Evolutionary conservation across 345 rosid genomes (phyloP).

Genomic region (Eucalyptus curtisii): DNA sequence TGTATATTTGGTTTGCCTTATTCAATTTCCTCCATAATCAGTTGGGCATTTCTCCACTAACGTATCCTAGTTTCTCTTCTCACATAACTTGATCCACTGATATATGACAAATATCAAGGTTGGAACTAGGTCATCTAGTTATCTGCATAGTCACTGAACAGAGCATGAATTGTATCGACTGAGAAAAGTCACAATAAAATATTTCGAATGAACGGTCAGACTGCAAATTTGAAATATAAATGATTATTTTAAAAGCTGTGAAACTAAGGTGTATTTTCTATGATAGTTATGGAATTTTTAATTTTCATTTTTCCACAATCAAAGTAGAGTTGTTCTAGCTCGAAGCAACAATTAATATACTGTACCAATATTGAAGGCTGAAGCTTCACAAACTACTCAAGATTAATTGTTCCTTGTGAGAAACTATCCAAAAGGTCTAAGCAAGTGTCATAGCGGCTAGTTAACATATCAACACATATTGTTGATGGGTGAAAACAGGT

Average conservation of each 20-base stretch:
- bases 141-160: not conserved
- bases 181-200: not conserved
- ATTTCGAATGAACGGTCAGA: not conserved
- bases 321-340: not conserved
- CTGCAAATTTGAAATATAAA: not conserved
- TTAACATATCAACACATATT: too few species aligned
- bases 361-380: not conserved
- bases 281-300: not conserved
- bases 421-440: too few species aligned
- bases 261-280: not conserved
- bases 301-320: not conserved
- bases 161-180: not conserved
- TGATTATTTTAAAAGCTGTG: not conserved
- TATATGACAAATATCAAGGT: too few species aligned
- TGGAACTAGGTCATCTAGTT: too few species aligned
- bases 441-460: too few species aligned
- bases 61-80: too few species aligned
- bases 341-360: not conserved
- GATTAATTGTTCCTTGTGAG: too few species aligned
- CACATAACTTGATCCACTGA: too few species aligned
- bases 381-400: not conserved
- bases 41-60: too few species aligned
- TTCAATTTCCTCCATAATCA: too few species aligned
- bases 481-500: too few species aligned
- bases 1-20: too few species aligned